Percentiles rank a stretch among this genome's conserved stretches.
Conservation (phyloP, 1,139 yeast genomes). For the Kluyveromyces sp. region DNA sequence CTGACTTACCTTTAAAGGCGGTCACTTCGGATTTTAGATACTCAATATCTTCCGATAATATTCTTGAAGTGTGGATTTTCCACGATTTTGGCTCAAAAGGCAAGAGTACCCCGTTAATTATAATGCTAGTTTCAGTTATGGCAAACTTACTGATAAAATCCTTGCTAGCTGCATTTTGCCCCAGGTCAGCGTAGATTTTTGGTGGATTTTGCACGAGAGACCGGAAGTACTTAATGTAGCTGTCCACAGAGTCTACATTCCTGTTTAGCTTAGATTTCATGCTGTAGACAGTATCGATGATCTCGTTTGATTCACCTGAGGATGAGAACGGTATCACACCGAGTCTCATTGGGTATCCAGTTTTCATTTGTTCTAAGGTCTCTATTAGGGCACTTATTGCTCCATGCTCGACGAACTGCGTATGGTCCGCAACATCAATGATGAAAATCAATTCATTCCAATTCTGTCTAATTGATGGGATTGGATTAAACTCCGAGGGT, state of each 20-base stretch:
- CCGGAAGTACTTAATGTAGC: not conserved
- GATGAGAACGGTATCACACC: slow-evolving; percentile 62
- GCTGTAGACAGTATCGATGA: slow-evolving; percentile 36
- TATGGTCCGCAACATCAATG: slow-evolving; percentile 50
- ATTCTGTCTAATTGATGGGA: slow-evolving; percentile 68
- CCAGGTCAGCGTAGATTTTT: not conserved
- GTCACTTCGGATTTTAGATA: slow-evolving; percentile 21
- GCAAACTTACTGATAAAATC: slow-evolving; percentile 39
- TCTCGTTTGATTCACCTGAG: slow-evolving; percentile 14
- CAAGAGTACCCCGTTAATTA: slow-evolving; percentile 67
- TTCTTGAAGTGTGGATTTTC: slow-evolving; percentile 30
- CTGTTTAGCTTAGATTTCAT: slow-evolving; percentile 19
- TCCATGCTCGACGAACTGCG: slow-evolving; percentile 37
- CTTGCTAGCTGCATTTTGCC: no score
- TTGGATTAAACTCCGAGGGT: slow-evolving; percentile 44
- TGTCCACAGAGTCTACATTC: not conserved
- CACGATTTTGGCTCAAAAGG: slow-evolving; percentile 32
- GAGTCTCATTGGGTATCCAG: slow-evolving; percentile 68
- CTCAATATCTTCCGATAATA: slow-evolving; percentile 27
- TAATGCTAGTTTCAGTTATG: slow-evolving; percentile 44
- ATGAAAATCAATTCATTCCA: slow-evolving; percentile 70
- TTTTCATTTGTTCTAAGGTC: slow-evolving; percentile 40
- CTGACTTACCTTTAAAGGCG: not conserved
- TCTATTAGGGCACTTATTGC: slow-evolving; percentile 45
- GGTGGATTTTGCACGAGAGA: not conserved